These are phyloP conservation scores for Schizosaccharomyces japonicus DNA, from an alignment of 805 yeast genomes.

Conservation along the genomic window DNA sequence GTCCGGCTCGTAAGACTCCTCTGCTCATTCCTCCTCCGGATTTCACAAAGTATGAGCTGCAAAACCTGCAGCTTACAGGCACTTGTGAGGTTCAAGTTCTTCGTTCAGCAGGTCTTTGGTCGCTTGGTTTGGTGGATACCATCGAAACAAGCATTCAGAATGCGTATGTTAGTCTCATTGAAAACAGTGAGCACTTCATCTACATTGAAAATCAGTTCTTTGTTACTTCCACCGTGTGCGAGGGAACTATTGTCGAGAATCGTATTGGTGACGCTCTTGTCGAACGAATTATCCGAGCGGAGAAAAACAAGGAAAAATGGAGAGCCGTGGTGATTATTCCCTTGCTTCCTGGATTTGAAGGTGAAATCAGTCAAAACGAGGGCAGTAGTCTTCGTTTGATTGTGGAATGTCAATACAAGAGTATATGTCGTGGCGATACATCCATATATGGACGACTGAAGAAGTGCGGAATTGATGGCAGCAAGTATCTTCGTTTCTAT, in stretches of 20 bases:
- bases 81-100: conserved; percentile 79
- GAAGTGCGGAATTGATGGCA: conserved; percentile 60
- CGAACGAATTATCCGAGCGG: conserved; percentile 82
- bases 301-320: conserved; percentile 56
- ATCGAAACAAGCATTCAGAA: conserved; percentile 68
- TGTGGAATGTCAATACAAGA: conserved; percentile 87
- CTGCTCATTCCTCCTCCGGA: conserved; percentile 81
- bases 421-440: conserved; percentile 71
- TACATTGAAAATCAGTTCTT: conserved; percentile 93
- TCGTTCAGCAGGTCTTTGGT: conserved; percentile 84
- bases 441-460: conserved; percentile 67
- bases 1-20: conserved; percentile 88
- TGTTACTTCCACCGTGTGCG: conserved; percentile 66
- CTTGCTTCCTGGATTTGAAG: conserved; percentile 89
- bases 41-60: conserved; percentile 46
- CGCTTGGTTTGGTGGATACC: conserved; percentile 43
- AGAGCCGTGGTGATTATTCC: conserved; percentile 80
- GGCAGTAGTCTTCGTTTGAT: conserved; percentile 89
- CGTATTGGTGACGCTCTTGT: conserved; percentile 90
- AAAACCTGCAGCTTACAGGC: conserved; percentile 24
- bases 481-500: conserved; percentile 73
- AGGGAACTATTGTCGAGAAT: conserved; percentile 64
- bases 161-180: conserved; percentile 76
- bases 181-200: conserved; percentile 73
- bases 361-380: conserved; percentile 76